Conservation (phyloP, 2,329 filamentous ascomycete species). For the Blastomyces gilchristii region DNA sequence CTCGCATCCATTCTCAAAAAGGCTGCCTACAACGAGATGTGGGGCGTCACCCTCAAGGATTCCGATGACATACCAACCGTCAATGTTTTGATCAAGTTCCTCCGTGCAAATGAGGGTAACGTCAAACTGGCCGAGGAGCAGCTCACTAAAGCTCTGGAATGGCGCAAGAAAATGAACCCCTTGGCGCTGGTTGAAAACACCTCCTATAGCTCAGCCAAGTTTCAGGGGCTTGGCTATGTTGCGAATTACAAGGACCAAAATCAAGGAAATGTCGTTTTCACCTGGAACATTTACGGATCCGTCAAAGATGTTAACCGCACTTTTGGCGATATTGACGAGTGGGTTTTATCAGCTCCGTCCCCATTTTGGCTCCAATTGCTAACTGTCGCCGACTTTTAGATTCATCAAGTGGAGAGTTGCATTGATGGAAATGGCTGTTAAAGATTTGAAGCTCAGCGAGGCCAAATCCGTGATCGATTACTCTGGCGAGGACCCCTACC, state of each 20-base stretch:
- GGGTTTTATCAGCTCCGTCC: conserved; percentile 28
- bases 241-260: conserved; percentile 54
- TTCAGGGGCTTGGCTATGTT: conserved; percentile 69
- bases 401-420: conserved; percentile 86
- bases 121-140: conserved; percentile 64
- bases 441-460: conserved; percentile 58
- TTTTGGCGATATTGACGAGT: conserved; percentile 75
- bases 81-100: conserved; percentile 83
- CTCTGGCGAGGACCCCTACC: conserved; percentile 63
- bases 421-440: conserved; percentile 77
- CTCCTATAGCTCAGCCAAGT: conserved; percentile 57
- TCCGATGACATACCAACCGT: conserved; percentile 58
- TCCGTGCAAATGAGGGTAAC: conserved; percentile 78
- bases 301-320: conserved; percentile 72
- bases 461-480: conserved; percentile 60
- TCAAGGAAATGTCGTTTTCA: conserved; percentile 53
- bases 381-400: conserved; percentile 36
- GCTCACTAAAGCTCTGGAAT: conserved; percentile 66
- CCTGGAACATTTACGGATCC: conserved; percentile 87
- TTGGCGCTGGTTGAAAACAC: conserved; percentile 50
- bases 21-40: conserved; percentile 65
- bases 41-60: conserved; percentile 60
- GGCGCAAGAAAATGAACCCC: conserved; percentile 70
- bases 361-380: background rate
- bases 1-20: conserved; percentile 49